Percentiles rank a stretch among this genome's conserved stretches.
phyloP scores from a whole-genome alignment of 1,139 yeast species.

The Blastobotrys raffinosifermentans region DNA sequence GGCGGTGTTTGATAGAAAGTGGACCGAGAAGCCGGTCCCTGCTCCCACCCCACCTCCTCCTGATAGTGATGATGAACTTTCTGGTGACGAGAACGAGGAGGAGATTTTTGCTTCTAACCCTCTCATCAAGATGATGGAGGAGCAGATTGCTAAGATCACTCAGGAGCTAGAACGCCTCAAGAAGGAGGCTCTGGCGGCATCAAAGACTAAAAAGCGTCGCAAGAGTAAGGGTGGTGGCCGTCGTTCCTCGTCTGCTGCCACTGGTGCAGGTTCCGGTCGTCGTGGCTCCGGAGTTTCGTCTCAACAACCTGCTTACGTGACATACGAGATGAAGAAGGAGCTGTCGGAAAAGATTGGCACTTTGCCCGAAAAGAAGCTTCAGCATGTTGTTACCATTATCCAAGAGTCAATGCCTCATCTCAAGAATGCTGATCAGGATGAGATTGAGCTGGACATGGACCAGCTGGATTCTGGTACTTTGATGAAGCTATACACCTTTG shows the following conservation, averaged over 20 bases:
- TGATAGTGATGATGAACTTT: constrained; percentile 44
- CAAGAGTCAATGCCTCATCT: constrained; percentile 83
- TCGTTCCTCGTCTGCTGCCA: constrained; percentile 13
- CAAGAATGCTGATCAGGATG: constrained; percentile 66
- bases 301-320: constrained; percentile 33
- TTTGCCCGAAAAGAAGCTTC: constrained; percentile 72
- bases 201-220: constrained; percentile 36
- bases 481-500: constrained; percentile 72
- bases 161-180: constrained; percentile 77
- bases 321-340: constrained; percentile 96
- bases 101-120: constrained; percentile 74
- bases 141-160: constrained; percentile 80
- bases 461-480: constrained; percentile 82
- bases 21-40: constrained; percentile 85
- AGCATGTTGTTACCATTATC: constrained; percentile 77
- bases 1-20: constrained; percentile 75
- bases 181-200: constrained; percentile 42
- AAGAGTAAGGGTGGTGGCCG: constrained; percentile 32
- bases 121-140: constrained; percentile 82
- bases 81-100: constrained; percentile 45
- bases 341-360: constrained; percentile 75
- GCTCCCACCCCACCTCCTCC: constrained; percentile 53
- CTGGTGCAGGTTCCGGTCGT: constrained; percentile 14
- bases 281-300: constrained; percentile 7
- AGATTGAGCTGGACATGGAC: constrained; percentile 93